Evolutionary conservation across 495 filamentous ascomycete genomes (phyloP), one percentile per base, ranked within the genome.

Genomic region (Rostrohypoxylon terebratum): DNA sequence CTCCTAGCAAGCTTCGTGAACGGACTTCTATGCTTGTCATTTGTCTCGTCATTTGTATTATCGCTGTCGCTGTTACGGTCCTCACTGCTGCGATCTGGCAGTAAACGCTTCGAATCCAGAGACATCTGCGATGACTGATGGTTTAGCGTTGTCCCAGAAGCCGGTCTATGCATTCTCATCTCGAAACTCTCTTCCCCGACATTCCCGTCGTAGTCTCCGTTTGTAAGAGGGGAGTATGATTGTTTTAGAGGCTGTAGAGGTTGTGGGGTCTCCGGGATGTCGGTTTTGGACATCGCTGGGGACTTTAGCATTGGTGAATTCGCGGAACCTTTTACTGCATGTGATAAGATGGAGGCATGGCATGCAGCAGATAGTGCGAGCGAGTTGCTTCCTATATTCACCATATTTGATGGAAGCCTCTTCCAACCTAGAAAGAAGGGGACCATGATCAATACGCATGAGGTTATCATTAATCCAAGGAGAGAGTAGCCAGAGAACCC

Each of bases 331-430:
- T 59, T 18, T 2, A 54, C 50, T 10, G 73, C 73, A 6, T 59
- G 4, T 16, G 69, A 75, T 9, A 72, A 4, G 1, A 14, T 65
- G 7, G 70, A 73, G n/a, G 31, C 42, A 59, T 76, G 73, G 40
- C 73, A 76, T 25, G 70, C 63, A 10, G 70, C 66, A 7, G 73
- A 70, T 6, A 73, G 48, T 0, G 70, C 70, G 11, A 68, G 70
- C 11, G 73, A 76, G 59, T 76, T 76, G 33, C 62, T 67, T 16
- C 70, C 73, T n/a, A 69, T 33, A 5, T 47, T 51, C 0, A 64
- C 55, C 21, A 71, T 76, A 10, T 76, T 68, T 3, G 66, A 62
- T 4, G 74, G 63, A 8, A 73, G 50, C 16, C 14, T 34, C 18
- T 65, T 70, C 3, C 68, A 18, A 25, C 62, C 51, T 2, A 76